These are phyloP conservation scores for Scytalidium sp. DNA, from an alignment of 2,329 filamentous ascomycete species.

Conservation along the genomic window DNA sequence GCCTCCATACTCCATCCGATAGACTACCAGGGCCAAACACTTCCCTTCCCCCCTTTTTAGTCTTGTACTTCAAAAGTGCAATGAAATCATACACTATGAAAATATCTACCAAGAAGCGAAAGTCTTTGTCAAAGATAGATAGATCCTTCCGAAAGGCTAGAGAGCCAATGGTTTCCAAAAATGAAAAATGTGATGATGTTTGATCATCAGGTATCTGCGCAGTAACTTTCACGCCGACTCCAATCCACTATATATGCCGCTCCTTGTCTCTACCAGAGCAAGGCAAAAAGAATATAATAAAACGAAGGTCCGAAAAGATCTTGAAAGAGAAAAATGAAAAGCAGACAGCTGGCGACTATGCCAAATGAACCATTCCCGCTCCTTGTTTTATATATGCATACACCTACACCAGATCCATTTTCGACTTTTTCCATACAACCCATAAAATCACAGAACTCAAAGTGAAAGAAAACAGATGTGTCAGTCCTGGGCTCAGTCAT, in stretches of 20 bases:
- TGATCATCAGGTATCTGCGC: background rate
- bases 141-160: no score
- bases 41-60: background rate
- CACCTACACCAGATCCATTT: no score
- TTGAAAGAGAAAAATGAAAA: no score
- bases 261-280: no score
- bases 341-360: no score
- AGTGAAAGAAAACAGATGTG: no score
- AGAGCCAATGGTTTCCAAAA: background rate
- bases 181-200: background rate
- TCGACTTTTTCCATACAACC: no score
- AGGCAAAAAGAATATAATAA: no score
- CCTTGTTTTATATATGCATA: no score
- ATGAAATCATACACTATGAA: background rate
- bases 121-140: background rate
- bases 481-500: slow-evolving; percentile 49
- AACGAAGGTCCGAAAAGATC: no score
- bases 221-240: background rate
- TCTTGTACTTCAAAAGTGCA: background rate
- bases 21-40: background rate
- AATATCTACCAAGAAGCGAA: background rate
- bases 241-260: background rate
- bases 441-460: no score
- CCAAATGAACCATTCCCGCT: no score
- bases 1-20: background rate